Percentiles rank a stretch among this genome's conserved stretches.
Conservation (phyloP, 176 grass and related monocot genomes). For the sorghum (Sorghum bicolor) region DNA sequence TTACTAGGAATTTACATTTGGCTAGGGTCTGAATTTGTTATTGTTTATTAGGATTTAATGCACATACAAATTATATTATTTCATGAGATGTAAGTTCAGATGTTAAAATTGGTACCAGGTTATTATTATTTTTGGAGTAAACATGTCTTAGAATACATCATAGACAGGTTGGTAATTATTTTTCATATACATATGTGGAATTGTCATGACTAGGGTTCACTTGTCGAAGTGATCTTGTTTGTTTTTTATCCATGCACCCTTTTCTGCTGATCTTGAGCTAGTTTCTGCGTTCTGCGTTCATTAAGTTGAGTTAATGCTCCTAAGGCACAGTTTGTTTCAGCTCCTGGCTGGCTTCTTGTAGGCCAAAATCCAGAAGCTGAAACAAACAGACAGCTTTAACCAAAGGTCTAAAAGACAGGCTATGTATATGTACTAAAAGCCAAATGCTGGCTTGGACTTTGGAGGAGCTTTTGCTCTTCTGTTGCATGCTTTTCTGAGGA, state of each 20-base stretch:
- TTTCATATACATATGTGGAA: not conserved
- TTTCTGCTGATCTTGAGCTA: constrained; percentile 7
- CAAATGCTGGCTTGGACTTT: not conserved
- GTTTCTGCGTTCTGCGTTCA: constrained; percentile 17
- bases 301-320: constrained; percentile 12
- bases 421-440: not conserved
- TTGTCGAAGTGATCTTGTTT: too few species aligned
- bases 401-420: not conserved
- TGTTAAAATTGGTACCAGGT: not conserved
- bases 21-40: not conserved
- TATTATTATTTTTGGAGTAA: not conserved
- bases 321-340: constrained; percentile 1
- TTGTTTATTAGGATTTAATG: not conserved
- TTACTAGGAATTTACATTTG: not conserved
- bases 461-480: not conserved
- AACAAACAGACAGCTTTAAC: not conserved
- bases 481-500: not conserved
- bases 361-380: not conserved
- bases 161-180: not conserved
- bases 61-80: not conserved
- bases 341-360: not conserved
- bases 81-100: not conserved
- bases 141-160: not conserved
- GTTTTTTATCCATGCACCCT: not conserved
- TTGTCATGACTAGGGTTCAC: not conserved